phyloP scores from a whole-genome alignment of 1,284 basidiomycete genomes.

The Porodaedalea pini region DNA sequence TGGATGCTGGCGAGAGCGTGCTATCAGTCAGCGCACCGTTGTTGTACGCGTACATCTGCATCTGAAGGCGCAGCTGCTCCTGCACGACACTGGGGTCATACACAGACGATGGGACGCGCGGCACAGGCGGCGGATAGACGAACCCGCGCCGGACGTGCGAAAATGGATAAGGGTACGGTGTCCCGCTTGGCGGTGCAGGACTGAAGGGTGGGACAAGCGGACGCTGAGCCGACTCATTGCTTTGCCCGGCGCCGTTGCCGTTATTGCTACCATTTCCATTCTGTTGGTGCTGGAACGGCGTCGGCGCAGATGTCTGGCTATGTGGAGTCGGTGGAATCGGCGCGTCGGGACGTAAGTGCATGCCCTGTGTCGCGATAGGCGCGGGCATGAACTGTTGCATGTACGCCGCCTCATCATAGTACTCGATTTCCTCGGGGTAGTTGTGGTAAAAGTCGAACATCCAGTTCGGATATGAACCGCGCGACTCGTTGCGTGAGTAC shows the following conservation, averaged over 20 bases:
- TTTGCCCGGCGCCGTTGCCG: neutral
- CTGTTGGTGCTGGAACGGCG: slow-evolving; percentile 47
- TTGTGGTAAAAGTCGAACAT: slow-evolving; percentile 21
- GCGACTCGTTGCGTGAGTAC: slow-evolving; percentile 18
- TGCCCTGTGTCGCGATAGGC: slow-evolving; percentile 2
- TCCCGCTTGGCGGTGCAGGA: slow-evolving; percentile 53
- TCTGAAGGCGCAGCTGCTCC: slow-evolving; percentile 65
- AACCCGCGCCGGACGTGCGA: slow-evolving; percentile 60
- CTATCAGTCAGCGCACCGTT: slow-evolving; percentile 52
- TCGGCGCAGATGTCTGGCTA: slow-evolving; percentile 65
- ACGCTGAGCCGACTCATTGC: slow-evolving; percentile 34
- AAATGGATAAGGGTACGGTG: slow-evolving; percentile 74
- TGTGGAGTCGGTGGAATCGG: slow-evolving; percentile 75
- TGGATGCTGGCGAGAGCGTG: slow-evolving; percentile 66
- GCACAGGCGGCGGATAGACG: slow-evolving; percentile 29
- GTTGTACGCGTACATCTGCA: slow-evolving; percentile 74
- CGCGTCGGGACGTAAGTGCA: slow-evolving; percentile 52
- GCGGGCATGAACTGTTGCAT: slow-evolving; percentile 18
- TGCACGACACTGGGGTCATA: slow-evolving; percentile 56
- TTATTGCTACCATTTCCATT: neutral
- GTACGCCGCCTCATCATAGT: slow-evolving; percentile 18
- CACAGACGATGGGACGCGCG: slow-evolving; percentile 41
- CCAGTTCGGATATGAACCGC: slow-evolving; percentile 20
- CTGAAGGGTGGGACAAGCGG: slow-evolving; percentile 58
- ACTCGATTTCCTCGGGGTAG: slow-evolving; percentile 16